A percentile compares a stretch with the other conserved stretches of the same genome.
Evolutionary conservation across 2,329 filamentous ascomycete species (phyloP).

Genomic region (Penicillium expansum): DNA sequence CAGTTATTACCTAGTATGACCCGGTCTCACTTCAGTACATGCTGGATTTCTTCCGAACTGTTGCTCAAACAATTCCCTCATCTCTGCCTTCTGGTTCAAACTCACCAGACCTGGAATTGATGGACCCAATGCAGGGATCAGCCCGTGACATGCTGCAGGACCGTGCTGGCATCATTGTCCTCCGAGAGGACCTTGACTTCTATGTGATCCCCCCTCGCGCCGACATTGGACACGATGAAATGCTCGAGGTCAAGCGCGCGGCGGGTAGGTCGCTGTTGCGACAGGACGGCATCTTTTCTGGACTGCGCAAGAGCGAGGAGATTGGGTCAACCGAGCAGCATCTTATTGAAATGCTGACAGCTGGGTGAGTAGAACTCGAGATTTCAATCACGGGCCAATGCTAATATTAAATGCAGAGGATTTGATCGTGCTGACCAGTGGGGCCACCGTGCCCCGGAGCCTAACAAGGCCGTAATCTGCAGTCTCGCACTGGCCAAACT

Average conservation of each 20-base stretch:
- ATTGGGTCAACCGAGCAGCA: slow-evolving; percentile 96
- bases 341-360: slow-evolving; percentile 98
- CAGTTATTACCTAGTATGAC: slow-evolving; percentile 69
- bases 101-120: slow-evolving; percentile 57
- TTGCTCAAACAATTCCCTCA: slow-evolving; percentile 84
- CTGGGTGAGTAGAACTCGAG: slow-evolving; percentile 64
- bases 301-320: slow-evolving; percentile 90
- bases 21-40: slow-evolving; percentile 96
- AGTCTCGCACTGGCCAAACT: slow-evolving; percentile 89
- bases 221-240: slow-evolving; percentile 81
- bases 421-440: slow-evolving; percentile 95
- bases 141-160: slow-evolving; percentile 77
- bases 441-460: slow-evolving; percentile 96
- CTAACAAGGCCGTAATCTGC: slow-evolving; percentile 97
- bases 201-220: slow-evolving; percentile 87
- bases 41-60: slow-evolving; percentile 95
- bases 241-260: slow-evolving; percentile 94
- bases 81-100: slow-evolving; percentile 65
- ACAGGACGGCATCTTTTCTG: slow-evolving; percentile 95
- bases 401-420: slow-evolving; percentile 58
- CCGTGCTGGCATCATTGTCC: slow-evolving; percentile 91
- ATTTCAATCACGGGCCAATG: not conserved
- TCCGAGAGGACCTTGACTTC: slow-evolving; percentile 95
- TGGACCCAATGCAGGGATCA: slow-evolving; percentile 69
- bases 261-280: slow-evolving; percentile 80